Evolutionary conservation across 2,329 filamentous ascomycete species (phyloP).

Genomic region (Pseudogymnoascus sp.): DNA sequence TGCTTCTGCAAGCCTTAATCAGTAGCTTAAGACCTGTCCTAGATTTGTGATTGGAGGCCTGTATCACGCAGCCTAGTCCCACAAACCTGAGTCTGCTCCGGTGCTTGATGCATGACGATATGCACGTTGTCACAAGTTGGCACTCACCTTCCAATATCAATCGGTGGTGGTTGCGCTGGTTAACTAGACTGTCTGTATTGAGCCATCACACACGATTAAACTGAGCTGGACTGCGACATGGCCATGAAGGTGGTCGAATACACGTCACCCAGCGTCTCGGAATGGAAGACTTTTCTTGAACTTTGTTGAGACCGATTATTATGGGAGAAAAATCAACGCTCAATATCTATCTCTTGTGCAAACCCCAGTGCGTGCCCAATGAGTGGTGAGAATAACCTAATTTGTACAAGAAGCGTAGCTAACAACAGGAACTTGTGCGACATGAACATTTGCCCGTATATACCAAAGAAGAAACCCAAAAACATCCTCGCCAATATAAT

Average conservation of each 20-base stretch:
- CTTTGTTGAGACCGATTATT: background rate
- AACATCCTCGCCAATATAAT: background rate
- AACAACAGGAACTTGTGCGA: background rate
- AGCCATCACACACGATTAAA: background rate
- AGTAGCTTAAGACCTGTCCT: background rate
- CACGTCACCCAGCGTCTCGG: no score
- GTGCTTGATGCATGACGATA: background rate
- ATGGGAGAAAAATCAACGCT: background rate
- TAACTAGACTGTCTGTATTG: background rate
- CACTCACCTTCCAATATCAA: background rate
- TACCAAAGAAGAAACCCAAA: background rate
- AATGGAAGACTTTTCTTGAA: background rate
- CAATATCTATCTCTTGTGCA: background rate
- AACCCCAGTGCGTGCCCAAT: background rate
- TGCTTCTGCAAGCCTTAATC: background rate
- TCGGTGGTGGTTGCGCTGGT: background rate
- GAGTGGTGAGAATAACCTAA: background rate
- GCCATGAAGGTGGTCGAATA: background rate
- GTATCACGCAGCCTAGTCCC: background rate
- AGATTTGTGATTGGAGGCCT: background rate
- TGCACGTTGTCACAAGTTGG: background rate
- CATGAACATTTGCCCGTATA: background rate
- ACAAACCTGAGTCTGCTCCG: background rate
- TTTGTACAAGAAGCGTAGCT: constrained; percentile 1
- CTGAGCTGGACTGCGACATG: background rate